A percentile compares a stretch with the other conserved stretches of the same genome.
Conservation (phyloP, 345 rosid species). For the Corchorus olitorius region DNA sequence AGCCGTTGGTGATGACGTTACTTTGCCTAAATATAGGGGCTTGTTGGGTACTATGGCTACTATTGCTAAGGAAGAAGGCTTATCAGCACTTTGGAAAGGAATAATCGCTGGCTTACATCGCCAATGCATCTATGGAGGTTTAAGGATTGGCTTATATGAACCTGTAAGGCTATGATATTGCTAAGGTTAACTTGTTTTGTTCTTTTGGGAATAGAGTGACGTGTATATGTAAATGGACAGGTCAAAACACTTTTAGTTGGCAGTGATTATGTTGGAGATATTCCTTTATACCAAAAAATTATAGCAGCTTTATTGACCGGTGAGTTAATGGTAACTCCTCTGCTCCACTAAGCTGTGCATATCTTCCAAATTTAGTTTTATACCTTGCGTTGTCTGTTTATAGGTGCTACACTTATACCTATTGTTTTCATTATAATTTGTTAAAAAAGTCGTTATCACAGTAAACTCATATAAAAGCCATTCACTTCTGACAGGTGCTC, state of each 20-base stretch:
- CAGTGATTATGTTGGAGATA: conserved; percentile 71
- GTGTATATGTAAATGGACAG: conserved; percentile 39
- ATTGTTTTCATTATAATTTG: neutral
- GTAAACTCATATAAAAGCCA: conserved; percentile 1
- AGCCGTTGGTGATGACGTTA: conserved; percentile 55
- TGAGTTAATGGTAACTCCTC: conserved; percentile 31
- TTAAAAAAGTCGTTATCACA: neutral
- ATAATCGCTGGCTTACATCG: conserved; percentile 89
- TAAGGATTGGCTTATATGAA: conserved; percentile 85
- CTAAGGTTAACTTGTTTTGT: neutral
- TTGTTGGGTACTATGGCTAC: conserved; percentile 73
- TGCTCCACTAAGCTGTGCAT: conserved; percentile 21
- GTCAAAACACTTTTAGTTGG: conserved; percentile 89
- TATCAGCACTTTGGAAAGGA: conserved; percentile 90
- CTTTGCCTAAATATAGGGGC: conserved; percentile 71
- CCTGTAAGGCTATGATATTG: conserved; percentile 62
- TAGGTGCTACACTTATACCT: conserved; percentile 3
- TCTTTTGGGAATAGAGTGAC: conserved; percentile 6
- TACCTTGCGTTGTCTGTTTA: conserved; percentile 11
- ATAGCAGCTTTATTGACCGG: conserved; percentile 92
- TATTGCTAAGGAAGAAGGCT: conserved; percentile 88
- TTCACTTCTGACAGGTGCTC: conserved; percentile 62
- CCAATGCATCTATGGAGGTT: conserved; percentile 89
- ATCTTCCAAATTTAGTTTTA: conserved; percentile 12
- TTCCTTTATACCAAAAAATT: conserved; percentile 81